Evolutionary conservation across 176 grass and related monocot species (phyloP), one percentile per base, ranked within the genome.

Genomic region (Carex myosuroides): DNA sequence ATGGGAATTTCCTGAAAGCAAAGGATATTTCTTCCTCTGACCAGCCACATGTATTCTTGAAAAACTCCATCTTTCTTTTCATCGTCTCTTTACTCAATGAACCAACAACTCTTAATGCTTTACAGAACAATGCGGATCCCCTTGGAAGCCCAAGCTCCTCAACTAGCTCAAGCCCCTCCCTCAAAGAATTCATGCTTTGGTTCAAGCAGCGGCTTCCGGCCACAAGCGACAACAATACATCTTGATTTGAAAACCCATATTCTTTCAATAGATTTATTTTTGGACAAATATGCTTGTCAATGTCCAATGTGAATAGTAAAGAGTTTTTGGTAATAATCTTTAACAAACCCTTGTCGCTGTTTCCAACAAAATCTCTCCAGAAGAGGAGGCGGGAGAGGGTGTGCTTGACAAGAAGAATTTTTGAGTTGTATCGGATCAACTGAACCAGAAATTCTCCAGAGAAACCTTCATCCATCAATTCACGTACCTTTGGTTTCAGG

Each of bases 331-430:
- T 58, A 26, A 84, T 69, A n/a, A 84, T 35, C 63, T 71, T 84
- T 16, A 48, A 69, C 37, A 84, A 60, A 52, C 10, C 64, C 9
- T 14, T 8, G 3, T 84, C 39, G 11, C 42, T 17, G 1, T 48
- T 24, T 10, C 64, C 81, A 9, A 55, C 18, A 69, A 84, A 71
- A 55, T 84, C 64, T 67, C 53, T 72, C 81, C 81, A 84, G 44
- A 84, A 84, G 14, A 26, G 12, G 64, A 84, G 81, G 33, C 81
- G 41, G 16, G 46, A 54, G 62, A 84, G 39, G 5, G 67, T 48
- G 17, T 69, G 44, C 26, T 70, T 53, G 41, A 6, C 6, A 42
- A 1, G 7, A 42, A 42, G 6, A 0, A 1, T 42, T 42, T 42
- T 42, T 42, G 70, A 70, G 22, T 64, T 79, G 32, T 72, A 35